Conservation (phyloP, 2,329 filamentous ascomycete species). For the Botrytis byssoidea region DNA sequence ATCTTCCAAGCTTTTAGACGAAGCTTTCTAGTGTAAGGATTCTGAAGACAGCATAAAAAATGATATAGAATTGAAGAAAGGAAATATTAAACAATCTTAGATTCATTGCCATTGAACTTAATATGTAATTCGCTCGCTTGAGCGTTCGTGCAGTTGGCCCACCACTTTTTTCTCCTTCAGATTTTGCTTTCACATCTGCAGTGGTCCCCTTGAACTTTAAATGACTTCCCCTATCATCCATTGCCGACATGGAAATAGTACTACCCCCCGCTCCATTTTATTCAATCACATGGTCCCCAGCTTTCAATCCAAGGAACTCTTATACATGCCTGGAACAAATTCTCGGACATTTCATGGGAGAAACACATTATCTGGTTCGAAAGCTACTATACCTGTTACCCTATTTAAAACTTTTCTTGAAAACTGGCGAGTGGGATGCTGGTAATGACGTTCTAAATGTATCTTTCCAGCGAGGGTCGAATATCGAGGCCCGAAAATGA, state of each 20-base stretch:
- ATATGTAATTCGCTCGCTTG: not conserved
- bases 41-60: not conserved
- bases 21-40: rapidly evolving
- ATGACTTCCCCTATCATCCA: not conserved
- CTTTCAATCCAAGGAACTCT: not conserved
- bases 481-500: not conserved
- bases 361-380: not conserved
- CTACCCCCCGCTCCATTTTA: not conserved
- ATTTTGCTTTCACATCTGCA: not conserved
- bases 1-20: not conserved
- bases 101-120: not conserved
- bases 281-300: too few species aligned
- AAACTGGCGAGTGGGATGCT: not conserved
- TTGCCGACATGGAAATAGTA: not conserved
- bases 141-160: not conserved
- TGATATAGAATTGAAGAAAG: not conserved
- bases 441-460: not conserved
- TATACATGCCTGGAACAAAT: not conserved
- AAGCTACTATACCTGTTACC: not conserved
- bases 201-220: not conserved
- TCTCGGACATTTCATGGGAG: not conserved
- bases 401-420: not conserved
- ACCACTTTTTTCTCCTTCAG: not conserved
- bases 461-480: not conserved
- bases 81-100: not conserved